Evolutionary conservation across 345 rosid genomes (phyloP).

Genomic region (Arabis alpina): DNA sequence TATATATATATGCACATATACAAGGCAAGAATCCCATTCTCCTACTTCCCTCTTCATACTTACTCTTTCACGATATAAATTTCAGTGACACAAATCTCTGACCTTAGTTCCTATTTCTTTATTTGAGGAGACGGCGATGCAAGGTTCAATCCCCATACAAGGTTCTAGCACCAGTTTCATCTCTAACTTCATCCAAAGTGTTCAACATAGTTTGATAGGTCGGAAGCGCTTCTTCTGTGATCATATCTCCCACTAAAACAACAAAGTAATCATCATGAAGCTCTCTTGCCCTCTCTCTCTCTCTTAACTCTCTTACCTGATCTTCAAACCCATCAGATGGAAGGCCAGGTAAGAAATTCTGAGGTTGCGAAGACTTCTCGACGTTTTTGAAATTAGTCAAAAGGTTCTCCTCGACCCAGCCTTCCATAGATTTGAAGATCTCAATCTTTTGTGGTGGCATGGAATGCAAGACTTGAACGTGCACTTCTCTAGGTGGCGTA

Average conservation of each 20-base stretch:
- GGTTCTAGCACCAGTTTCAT: slow-evolving; percentile 80
- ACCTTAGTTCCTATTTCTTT: too few species aligned
- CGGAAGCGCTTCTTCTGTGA: slow-evolving; percentile 90
- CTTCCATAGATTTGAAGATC: slow-evolving; percentile 83
- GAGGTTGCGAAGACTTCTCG: slow-evolving; percentile 94
- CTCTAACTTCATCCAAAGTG: slow-evolving; percentile 75
- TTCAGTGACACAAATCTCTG: too few species aligned
- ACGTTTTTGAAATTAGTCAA: slow-evolving; percentile 76
- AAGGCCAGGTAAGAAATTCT: slow-evolving; percentile 87
- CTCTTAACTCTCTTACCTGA: slow-evolving; percentile 78
- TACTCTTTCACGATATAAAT: too few species aligned
- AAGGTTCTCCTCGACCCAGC: slow-evolving; percentile 80
- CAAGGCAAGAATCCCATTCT: too few species aligned
- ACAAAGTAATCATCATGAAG: slow-evolving; percentile 88
- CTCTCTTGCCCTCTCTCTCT: slow-evolving; percentile 62
- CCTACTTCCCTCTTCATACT: too few species aligned
- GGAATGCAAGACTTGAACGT: slow-evolving; percentile 86
- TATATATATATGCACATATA: too few species aligned
- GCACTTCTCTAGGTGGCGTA: slow-evolving; percentile 77
- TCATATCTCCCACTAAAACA: slow-evolving; percentile 82
- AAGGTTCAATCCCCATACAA: too few species aligned
- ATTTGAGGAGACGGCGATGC: too few species aligned
- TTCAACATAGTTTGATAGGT: slow-evolving; percentile 82
- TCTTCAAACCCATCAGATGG: slow-evolving; percentile 82
- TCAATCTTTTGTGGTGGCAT: slow-evolving; percentile 93